phyloP scores from a whole-genome alignment of 352 stramenopile species.

The Phytophthora uliginosa region DNA sequence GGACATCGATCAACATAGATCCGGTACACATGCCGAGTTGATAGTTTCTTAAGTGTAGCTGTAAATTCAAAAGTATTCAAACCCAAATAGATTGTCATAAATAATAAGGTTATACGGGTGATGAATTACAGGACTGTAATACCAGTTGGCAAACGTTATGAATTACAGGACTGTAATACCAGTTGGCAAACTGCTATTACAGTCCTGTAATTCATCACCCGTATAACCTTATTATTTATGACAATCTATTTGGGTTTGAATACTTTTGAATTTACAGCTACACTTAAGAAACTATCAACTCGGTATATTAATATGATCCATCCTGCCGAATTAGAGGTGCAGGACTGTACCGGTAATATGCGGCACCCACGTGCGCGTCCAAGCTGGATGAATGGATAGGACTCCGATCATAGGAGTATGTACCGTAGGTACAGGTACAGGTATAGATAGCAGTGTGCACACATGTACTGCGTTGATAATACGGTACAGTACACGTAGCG shows the following conservation, averaged over 20 bases:
- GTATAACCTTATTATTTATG: not conserved
- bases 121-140: too few species aligned
- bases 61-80: too few species aligned
- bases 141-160: too few species aligned
- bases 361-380: slow-evolving; percentile 8
- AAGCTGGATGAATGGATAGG: slow-evolving; percentile 1
- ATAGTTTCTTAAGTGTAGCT: too few species aligned
- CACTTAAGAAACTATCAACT: not conserved
- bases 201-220: not conserved
- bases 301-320: not conserved
- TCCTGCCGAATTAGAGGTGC: not conserved
- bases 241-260: not conserved
- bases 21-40: not conserved
- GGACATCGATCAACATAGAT: slow-evolving; percentile 14
- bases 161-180: too few species aligned
- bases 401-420: not conserved
- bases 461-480: not conserved
- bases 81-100: too few species aligned
- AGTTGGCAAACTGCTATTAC: not conserved
- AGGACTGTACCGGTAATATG: not conserved
- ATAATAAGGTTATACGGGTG: too few species aligned
- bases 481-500: too few species aligned
- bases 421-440: not conserved
- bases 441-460: not conserved
- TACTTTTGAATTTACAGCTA: not conserved